Percentiles rank a stretch among this genome's conserved stretches.
Evolutionary conservation across 768 basidiomycete genomes (phyloP).

Genomic region (Gautieria morchelliformis): DNA sequence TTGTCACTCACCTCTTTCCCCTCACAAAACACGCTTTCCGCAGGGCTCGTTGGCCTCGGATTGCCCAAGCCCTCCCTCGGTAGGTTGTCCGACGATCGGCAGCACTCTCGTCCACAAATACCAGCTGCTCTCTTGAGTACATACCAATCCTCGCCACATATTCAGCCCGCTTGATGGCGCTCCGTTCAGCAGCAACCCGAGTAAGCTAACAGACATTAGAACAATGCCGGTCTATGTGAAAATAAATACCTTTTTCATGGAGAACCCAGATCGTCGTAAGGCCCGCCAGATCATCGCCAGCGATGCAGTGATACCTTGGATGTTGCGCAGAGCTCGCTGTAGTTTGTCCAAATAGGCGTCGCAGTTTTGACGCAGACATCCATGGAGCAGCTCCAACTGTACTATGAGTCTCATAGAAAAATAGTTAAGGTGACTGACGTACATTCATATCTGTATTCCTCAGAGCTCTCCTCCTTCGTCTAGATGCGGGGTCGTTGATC

Average conservation of each 20-base stretch:
- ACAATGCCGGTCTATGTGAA: background rate
- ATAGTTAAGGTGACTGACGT: background rate
- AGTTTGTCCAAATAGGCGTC: background rate
- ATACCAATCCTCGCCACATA: constrained; percentile 7
- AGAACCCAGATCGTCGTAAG: background rate
- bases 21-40: constrained; percentile 15
- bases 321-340: background rate
- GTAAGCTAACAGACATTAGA: too few relatives aligned
- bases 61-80: constrained; percentile 9
- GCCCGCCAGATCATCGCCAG: background rate
- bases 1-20: constrained; percentile 10
- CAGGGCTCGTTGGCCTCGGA: constrained; percentile 5
- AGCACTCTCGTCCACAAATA: constrained; percentile 18
- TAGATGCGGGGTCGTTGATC: background rate
- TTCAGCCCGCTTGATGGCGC: constrained; percentile 5
- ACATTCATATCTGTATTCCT: background rate
- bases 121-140: constrained; percentile 12
- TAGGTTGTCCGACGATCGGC: constrained; percentile 5
- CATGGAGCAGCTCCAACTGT: background rate
- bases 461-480: background rate
- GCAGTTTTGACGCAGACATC: constrained; percentile 9
- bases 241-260: constrained; percentile 3
- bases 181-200: constrained; percentile 10
- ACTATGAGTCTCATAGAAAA: background rate
- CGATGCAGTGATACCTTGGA: background rate